phyloP scores from a whole-genome alignment of 768 basidiomycete genomes.

The Hypsizygus marmoreus region DNA sequence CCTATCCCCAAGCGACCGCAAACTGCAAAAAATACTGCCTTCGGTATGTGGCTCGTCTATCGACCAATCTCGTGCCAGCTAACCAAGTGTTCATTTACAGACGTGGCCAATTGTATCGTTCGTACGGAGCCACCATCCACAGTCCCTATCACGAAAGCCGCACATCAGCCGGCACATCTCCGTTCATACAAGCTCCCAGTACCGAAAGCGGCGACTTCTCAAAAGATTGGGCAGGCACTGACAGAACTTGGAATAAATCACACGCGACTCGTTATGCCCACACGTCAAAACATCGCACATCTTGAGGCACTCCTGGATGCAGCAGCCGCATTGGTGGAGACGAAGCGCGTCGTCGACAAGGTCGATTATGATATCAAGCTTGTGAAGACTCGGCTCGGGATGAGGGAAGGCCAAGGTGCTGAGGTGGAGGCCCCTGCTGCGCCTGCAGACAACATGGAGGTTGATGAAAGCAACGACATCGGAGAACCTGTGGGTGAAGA shows the following conservation, averaged over 20 bases:
- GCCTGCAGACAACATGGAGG: slow-evolving; percentile 47
- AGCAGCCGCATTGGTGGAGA: slow-evolving; percentile 76
- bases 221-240: slow-evolving; percentile 77
- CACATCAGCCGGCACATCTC: slow-evolving; percentile 78
- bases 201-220: slow-evolving; percentile 72
- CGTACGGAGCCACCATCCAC: slow-evolving; percentile 60
- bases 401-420: slow-evolving; percentile 47
- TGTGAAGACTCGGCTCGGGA: slow-evolving; percentile 59
- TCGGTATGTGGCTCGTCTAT: slow-evolving; percentile 43
- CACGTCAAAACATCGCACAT: slow-evolving; percentile 72
- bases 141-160: slow-evolving; percentile 67
- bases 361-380: slow-evolving; percentile 84
- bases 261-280: slow-evolving; percentile 91
- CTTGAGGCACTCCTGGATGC: slow-evolving; percentile 77
- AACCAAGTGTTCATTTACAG: slow-evolving; percentile 36
- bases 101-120: slow-evolving; percentile 71
- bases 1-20: slow-evolving; percentile 44
- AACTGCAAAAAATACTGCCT: slow-evolving; percentile 56
- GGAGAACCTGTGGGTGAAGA: slow-evolving; percentile 45
- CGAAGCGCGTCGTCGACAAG: slow-evolving; percentile 84
- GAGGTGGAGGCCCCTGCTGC: slow-evolving; percentile 28
- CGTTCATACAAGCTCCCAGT: slow-evolving; percentile 85
- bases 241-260: slow-evolving; percentile 74
- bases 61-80: not conserved
- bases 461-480: slow-evolving; percentile 44